phyloP scores from a whole-genome alignment of 148 eudicot genomes.

The Fagopyrum homotropicum region DNA sequence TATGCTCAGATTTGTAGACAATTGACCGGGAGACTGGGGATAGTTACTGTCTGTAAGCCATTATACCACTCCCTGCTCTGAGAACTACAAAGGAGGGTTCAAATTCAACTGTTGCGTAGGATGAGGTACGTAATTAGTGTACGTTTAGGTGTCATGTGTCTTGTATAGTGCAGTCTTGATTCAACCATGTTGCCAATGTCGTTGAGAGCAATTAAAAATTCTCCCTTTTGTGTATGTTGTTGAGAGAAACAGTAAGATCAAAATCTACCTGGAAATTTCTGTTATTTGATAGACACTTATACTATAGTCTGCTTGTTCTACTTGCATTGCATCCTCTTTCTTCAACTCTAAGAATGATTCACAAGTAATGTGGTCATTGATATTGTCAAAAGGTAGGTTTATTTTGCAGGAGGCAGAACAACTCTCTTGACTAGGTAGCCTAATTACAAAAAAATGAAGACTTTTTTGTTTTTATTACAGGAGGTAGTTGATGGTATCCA shows the following conservation, averaged over 20 bases:
- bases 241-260: neutral
- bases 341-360: neutral
- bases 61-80: neutral
- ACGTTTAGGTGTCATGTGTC: slow-evolving; percentile 3
- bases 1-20: slow-evolving; percentile 25
- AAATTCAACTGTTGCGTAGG: slow-evolving; percentile 3
- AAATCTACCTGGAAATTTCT: neutral
- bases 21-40: neutral
- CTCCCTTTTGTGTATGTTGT: neutral
- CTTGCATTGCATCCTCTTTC: neutral
- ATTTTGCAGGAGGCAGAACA: neutral
- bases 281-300: neutral
- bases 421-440: slow-evolving; percentile 5
- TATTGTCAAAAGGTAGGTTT: neutral
- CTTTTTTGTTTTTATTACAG: neutral
- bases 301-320: neutral
- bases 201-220: neutral
- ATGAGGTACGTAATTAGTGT: slow-evolving; percentile 9
- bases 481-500: slow-evolving; percentile 7
- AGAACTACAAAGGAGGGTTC: neutral
- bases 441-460: neutral
- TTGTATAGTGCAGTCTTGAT: slow-evolving; percentile 8
- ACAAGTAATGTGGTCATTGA: neutral
- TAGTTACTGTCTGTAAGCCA: neutral
- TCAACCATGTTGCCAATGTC: slow-evolving; percentile 4